These are phyloP conservation scores for Aspergillus nomiae DNA, from an alignment of 2,329 filamentous ascomycete genomes.

Conservation along the genomic window DNA sequence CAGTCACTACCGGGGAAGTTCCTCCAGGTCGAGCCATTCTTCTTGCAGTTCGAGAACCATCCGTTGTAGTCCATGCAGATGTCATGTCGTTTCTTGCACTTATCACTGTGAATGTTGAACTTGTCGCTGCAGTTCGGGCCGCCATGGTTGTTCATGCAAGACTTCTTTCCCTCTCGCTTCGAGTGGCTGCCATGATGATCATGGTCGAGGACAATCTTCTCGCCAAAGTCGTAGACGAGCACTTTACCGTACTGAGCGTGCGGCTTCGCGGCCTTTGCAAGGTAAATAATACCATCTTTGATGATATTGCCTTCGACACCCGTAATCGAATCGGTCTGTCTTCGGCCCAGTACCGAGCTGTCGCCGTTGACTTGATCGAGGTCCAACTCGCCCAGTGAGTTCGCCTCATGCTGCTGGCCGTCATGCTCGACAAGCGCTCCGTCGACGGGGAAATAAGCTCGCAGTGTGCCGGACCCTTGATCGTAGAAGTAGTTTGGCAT, in stretches of 20 bases:
- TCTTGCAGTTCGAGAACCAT: not conserved
- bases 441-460: not conserved
- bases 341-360: not conserved
- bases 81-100: not conserved
- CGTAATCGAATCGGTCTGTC: not conserved
- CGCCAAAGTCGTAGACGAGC: not conserved
- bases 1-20: not conserved
- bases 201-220: not conserved
- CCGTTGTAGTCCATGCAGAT: constrained; percentile 1
- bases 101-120: not conserved
- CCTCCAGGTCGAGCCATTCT: constrained; percentile 2
- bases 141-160: not conserved
- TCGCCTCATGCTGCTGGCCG: not conserved
- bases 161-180: not conserved
- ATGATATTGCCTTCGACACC: not conserved
- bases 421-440: not conserved
- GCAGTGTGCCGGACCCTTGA: not conserved
- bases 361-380: not conserved
- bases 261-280: not conserved
- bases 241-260: not conserved
- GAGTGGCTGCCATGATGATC: not conserved
- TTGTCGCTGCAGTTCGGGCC: constrained; percentile 2
- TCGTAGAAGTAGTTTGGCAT: not conserved
- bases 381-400: not conserved
- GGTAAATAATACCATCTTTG: not conserved